Evolutionary conservation across 2,329 filamentous ascomycete genomes (phyloP).

Genomic region (Proliferodiscus dingleyae): DNA sequence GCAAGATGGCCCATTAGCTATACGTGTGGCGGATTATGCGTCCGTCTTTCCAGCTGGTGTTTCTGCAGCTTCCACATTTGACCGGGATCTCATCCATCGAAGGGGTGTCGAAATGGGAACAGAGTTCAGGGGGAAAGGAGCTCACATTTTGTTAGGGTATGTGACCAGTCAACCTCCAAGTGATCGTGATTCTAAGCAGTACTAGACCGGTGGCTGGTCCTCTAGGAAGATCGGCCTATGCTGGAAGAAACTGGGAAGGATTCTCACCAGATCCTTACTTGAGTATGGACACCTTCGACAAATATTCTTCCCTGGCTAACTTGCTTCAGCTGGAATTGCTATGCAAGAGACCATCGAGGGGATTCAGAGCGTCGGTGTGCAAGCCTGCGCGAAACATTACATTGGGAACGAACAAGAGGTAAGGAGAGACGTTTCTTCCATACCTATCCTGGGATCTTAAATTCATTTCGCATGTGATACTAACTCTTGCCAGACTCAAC

Average conservation of each 20-base stretch:
- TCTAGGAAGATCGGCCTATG: constrained; percentile 42
- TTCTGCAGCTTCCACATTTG: constrained; percentile 64
- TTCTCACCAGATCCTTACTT: constrained; percentile 33
- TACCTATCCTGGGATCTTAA: background rate
- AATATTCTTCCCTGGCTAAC: background rate
- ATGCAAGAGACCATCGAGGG: constrained; percentile 56
- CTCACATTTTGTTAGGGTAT: constrained; percentile 62
- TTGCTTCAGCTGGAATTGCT: constrained; percentile 47
- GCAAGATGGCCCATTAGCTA: constrained; percentile 51
- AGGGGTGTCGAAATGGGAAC: constrained; percentile 42
- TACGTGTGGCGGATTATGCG: constrained; percentile 66
- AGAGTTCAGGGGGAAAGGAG: constrained; percentile 69
- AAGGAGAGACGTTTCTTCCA: background rate
- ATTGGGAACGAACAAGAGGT: constrained; percentile 70
- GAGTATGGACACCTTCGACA: constrained; percentile 4
- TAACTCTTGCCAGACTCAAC: constrained; percentile 7
- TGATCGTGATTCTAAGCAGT: background rate
- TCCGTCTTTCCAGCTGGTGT: constrained; percentile 66
- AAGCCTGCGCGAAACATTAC: constrained; percentile 51
- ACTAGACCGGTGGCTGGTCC: constrained; percentile 39
- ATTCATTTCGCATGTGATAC: background rate
- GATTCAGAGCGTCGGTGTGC: constrained; percentile 44
- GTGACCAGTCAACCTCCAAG: background rate
- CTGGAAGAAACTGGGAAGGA: constrained; percentile 38
- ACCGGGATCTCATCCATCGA: constrained; percentile 53